Percentiles rank a stretch among this genome's conserved stretches.
phyloP scores from a whole-genome alignment of 768 basidiomycete genomes.

The Naematelia aurantialba region DNA sequence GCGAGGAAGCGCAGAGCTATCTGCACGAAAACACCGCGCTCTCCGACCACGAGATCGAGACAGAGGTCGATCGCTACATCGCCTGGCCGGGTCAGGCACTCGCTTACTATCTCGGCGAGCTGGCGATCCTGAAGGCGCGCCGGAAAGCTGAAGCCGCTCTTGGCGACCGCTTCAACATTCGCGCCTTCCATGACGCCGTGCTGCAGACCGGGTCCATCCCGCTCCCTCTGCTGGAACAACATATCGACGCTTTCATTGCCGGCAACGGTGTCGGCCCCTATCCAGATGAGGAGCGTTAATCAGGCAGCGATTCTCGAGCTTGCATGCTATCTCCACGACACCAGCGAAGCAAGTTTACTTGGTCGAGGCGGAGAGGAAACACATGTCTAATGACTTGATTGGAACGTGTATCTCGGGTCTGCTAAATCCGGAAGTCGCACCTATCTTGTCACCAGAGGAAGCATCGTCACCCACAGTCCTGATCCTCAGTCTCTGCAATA shows the following conservation, averaged over 20 bases:
- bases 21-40: conserved; percentile 12
- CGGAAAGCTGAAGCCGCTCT: conserved; percentile 7
- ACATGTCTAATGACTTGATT: too few relatives aligned
- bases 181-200: conserved; percentile 13
- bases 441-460: too few relatives aligned
- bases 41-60: conserved; percentile 13
- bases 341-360: too few relatives aligned
- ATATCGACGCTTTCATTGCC: conserved; percentile 8
- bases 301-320: too few relatives aligned
- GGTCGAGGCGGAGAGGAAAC: too few relatives aligned
- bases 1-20: conserved; percentile 9
- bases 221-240: conserved; percentile 8
- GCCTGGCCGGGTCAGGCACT: conserved; percentile 14
- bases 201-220: conserved; percentile 12
- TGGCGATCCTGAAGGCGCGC: conserved; percentile 6
- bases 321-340: too few relatives aligned
- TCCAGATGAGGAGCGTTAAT: conserved; percentile 7
- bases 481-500: too few relatives aligned
- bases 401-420: too few relatives aligned
- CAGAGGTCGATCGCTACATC: conserved; percentile 15
- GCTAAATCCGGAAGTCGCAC: too few relatives aligned
- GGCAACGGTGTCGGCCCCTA: conserved; percentile 6
- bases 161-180: conserved; percentile 12
- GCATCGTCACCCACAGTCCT: too few relatives aligned
- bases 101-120: conserved; percentile 11